phyloP scores from a whole-genome alignment of 2,329 filamentous ascomycete genomes.

The Alternaria brassicae region DNA sequence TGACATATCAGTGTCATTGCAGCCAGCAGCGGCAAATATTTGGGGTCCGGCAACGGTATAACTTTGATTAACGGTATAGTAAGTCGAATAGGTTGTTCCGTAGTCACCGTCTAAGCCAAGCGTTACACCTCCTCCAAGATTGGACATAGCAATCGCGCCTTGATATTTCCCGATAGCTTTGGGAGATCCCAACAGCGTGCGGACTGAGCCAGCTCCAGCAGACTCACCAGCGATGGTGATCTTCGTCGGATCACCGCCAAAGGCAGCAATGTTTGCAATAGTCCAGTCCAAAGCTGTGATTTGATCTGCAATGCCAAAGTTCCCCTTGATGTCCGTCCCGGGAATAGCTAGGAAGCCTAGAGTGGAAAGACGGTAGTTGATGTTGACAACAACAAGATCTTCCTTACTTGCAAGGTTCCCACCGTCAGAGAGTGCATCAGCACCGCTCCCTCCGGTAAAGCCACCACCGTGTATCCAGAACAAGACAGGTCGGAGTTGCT shows the following conservation, averaged over 20 bases:
- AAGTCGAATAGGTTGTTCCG: constrained; percentile 64
- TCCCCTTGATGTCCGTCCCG: constrained; percentile 63
- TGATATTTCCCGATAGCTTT: constrained; percentile 57
- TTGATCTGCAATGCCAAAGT: constrained; percentile 62
- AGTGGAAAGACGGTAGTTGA: constrained; percentile 67
- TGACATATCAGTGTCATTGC: constrained; percentile 55
- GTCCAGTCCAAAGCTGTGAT: constrained; percentile 60
- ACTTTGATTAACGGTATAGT: constrained; percentile 63
- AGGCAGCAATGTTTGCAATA: constrained; percentile 54
- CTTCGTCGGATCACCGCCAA: constrained; percentile 57
- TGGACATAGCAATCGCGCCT: constrained; percentile 59
- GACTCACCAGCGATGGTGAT: constrained; percentile 58
- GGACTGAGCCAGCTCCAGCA: constrained; percentile 63
- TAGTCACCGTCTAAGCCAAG: constrained; percentile 64
- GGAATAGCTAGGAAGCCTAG: constrained; percentile 66
- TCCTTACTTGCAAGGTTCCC: constrained; percentile 65
- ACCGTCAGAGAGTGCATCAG: constrained; percentile 54
- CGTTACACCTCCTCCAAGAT: constrained; percentile 63
- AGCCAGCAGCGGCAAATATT: constrained; percentile 61
- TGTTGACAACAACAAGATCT: constrained; percentile 65
- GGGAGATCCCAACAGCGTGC: constrained; percentile 61
- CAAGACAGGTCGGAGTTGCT: constrained; percentile 56
- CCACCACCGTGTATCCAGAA: constrained; percentile 65
- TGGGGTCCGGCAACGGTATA: constrained; percentile 58
- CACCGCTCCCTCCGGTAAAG: constrained; percentile 58